A percentile compares a stretch with the other conserved stretches of the same genome.
Conservation (phyloP, 2,329 filamentous ascomycete genomes). For the Penicillium digitatum region DNA sequence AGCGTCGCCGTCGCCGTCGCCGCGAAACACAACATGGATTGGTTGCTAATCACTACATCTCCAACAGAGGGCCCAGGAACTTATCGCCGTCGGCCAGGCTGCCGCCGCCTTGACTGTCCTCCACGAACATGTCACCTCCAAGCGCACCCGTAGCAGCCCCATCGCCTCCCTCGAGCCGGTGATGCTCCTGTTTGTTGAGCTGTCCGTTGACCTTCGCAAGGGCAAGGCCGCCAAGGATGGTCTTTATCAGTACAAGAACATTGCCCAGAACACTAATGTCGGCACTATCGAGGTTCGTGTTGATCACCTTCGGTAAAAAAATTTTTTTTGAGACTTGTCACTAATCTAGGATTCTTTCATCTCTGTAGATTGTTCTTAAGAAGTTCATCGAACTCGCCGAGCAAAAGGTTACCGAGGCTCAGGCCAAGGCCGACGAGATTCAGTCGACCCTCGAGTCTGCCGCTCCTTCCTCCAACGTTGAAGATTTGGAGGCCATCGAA, state of each 20-base stretch:
- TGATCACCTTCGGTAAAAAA: neutral
- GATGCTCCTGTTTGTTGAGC: slow-evolving; percentile 95
- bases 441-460: slow-evolving; percentile 80
- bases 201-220: slow-evolving; percentile 95
- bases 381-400: slow-evolving; percentile 97
- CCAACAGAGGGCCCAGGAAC: slow-evolving; percentile 78
- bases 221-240: slow-evolving; percentile 98
- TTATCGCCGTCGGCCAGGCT: slow-evolving; percentile 94
- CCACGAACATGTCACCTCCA: slow-evolving; percentile 98
- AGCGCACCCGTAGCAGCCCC: slow-evolving; percentile 94
- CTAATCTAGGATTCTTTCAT: slow-evolving; percentile 32
- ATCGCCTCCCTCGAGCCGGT: slow-evolving; percentile 96
- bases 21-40: slow-evolving; percentile 9
- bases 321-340: neutral
- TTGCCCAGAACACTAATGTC: slow-evolving; percentile 97
- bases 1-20: slow-evolving; percentile 22
- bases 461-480: slow-evolving; percentile 68
- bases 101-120: slow-evolving; percentile 89
- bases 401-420: slow-evolving; percentile 90
- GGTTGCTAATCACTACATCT: slow-evolving; percentile 19
- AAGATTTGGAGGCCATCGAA: slow-evolving; percentile 94
- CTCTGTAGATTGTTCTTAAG: slow-evolving; percentile 71
- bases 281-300: slow-evolving; percentile 79
- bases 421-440: slow-evolving; percentile 92
- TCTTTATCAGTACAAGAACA: slow-evolving; percentile 99